Evolutionary conservation across 192 early-diverging fungal species (phyloP).

Genomic region (Backusella circina): DNA sequence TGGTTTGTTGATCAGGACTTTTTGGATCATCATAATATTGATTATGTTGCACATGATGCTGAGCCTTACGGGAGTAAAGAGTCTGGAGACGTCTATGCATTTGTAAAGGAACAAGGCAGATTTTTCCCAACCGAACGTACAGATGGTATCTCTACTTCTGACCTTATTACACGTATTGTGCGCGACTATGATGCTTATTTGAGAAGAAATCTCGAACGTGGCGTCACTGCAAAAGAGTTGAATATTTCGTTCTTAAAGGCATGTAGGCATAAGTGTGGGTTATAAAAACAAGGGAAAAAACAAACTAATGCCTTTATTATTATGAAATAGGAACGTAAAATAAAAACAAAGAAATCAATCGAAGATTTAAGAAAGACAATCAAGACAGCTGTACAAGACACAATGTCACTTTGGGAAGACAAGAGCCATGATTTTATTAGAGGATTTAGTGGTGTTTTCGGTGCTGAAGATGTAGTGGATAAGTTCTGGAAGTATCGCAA

Average conservation of each 20-base stretch:
- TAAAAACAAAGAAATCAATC: slow-evolving; percentile 72
- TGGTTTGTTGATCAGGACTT: slow-evolving; percentile 81
- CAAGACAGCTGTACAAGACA: slow-evolving; percentile 63
- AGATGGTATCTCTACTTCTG: slow-evolving; percentile 79
- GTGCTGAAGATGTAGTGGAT: slow-evolving; percentile 53
- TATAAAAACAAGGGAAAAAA: not conserved
- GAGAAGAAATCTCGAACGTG: slow-evolving; percentile 80
- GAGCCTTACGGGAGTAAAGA: slow-evolving; percentile 73
- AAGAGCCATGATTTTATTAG: slow-evolving; percentile 73
- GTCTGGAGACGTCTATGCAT: slow-evolving; percentile 72
- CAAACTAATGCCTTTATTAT: not conserved
- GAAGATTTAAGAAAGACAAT: slow-evolving; percentile 66
- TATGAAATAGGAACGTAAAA: slow-evolving; percentile 57
- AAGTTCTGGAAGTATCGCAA: slow-evolving; percentile 20
- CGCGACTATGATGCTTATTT: slow-evolving; percentile 84
- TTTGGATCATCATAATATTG: slow-evolving; percentile 71
- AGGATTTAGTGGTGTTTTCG: slow-evolving; percentile 67
- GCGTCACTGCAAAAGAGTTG: slow-evolving; percentile 76
- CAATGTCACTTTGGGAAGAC: slow-evolving; percentile 69
- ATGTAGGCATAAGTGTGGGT: not conserved
- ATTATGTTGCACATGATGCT: slow-evolving; percentile 84
- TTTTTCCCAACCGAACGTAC: slow-evolving; percentile 73
- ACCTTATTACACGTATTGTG: slow-evolving; percentile 83
- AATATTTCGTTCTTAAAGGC: slow-evolving; percentile 80
- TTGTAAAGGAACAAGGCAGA: slow-evolving; percentile 72